Evolutionary conservation across 257 asterid genomes (phyloP), one percentile per base, ranked within the genome.

Genomic region (Jasminum sambac): DNA sequence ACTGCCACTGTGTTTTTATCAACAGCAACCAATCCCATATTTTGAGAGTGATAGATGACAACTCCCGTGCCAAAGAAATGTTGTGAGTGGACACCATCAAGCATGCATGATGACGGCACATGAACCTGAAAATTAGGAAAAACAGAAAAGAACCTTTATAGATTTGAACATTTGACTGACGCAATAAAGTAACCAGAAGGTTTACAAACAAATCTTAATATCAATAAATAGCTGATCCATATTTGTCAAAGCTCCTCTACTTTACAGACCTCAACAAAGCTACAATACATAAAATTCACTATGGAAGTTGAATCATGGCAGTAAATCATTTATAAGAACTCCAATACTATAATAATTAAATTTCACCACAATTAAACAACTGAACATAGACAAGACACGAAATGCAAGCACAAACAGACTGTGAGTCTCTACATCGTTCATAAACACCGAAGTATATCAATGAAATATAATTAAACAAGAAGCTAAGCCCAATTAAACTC

Each of bases 51-150:
- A 78, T 88, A 83, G 71, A 95, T 79, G 72, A 95, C 84, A 40
- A 87, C 94, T 79, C 98, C 99, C 43, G 99, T 91, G 69, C 99
- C 99, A 76, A 89, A 89, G 80, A 91, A 95, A 88, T 89, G 91
- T 82, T 95, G 99, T 8, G 98, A 88, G 84, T 95, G 98, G 76
- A 95, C 99, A 68, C 99, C 98, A 80, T 95, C 99, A 74, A 91
- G 86, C 99, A 95, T 91, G 83, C 99, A 95, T 76, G 91, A 85
- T 19, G 99, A 87, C 58, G 99, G 99, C 72, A 95, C 99, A 79
- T 95, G 98, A 84, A 89, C 99, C 99, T 94, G 91, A 65, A 77
- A 79, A 44, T 58, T 77, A 25, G n/a, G 42, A 73, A n/a, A 16
- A 34, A 39, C 42, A 74, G 36, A 68, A 25, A 72, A 70, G 24